These are phyloP conservation scores for Annulohypoxylon bovei DNA, from an alignment of 495 filamentous ascomycete species.

Conservation along the genomic window DNA sequence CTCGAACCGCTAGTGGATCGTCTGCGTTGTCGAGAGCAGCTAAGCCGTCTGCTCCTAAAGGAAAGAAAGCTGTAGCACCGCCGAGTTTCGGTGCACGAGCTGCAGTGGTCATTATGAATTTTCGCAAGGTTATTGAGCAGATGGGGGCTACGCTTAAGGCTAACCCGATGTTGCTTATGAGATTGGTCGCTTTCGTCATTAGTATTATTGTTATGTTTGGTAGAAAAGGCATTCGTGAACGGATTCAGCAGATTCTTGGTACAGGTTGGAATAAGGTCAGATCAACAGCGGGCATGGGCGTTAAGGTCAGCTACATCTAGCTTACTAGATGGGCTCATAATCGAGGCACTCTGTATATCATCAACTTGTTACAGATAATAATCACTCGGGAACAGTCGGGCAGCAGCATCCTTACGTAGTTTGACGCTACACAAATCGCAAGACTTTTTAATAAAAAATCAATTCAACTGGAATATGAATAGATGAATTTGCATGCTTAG, in stretches of 20 bases:
- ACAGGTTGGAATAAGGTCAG: conserved; percentile 84
- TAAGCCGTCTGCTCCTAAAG: conserved; percentile 42
- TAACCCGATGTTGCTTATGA: conserved; percentile 78
- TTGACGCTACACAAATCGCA: conserved; percentile 19
- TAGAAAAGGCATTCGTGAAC: conserved; percentile 77
- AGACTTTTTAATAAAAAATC: conserved; percentile 19
- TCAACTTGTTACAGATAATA: conserved; percentile 32
- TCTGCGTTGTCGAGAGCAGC: conserved; percentile 40
- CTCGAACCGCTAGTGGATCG: conserved; percentile 55
- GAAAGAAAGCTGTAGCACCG: conserved; percentile 46
- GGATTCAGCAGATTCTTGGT: conserved; percentile 71
- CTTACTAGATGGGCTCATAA: conserved; percentile 13
- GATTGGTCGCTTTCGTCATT: conserved; percentile 83
- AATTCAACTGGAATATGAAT: conserved; percentile 10
- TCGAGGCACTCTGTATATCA: conserved; percentile 32
- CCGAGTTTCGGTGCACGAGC: conserved; percentile 61
- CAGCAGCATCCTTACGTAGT: conserved; percentile 22
- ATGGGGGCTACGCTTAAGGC: conserved; percentile 70
- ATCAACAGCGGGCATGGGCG: conserved; percentile 92
- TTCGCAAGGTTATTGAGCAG: conserved; percentile 70
- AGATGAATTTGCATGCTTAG: conserved; percentile 16
- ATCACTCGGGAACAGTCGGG: conserved; percentile 1
- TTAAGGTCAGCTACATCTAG: conserved; percentile 96
- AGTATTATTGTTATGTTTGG: conserved; percentile 81
- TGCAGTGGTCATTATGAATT: conserved; percentile 57